Evolutionary conservation across 83 land plant species (phyloP), one percentile per base, ranked within the genome.

Genomic region (Thuja plicata): DNA sequence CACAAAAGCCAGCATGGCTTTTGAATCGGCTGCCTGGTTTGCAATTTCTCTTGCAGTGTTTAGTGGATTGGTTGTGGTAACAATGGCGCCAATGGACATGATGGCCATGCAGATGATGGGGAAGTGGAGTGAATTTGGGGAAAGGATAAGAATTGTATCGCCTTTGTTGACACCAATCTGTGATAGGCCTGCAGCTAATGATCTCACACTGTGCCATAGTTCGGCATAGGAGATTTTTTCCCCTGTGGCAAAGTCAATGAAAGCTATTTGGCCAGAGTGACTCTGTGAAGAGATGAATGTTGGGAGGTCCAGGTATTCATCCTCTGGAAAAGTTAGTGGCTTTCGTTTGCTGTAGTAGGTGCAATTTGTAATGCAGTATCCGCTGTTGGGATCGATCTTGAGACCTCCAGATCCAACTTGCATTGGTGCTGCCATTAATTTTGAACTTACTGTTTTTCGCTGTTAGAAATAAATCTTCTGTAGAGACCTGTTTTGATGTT

Each of bases 41-140:
- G 27, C 62, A 43, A 89, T n/a, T 34, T 89, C 91, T 3, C 13
- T 35, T 8, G 55, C 24, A 38, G 91, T 89, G 80, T 88, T 88
- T n/a, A 87, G 11, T 3, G 91, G 91, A 79, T 89, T 89, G 37
- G 79, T 46, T 21, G 90, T 88, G 48, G 90, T 89, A 13, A 66
- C 85, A 35, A 88, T 74, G 16, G 91, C 91, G 11, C 91, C 91
- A 16, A 54, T 54, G 19, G 57, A 54, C 19, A 54, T 54, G 57
- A 54, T 54, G 17, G 57, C 57, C 16, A 54, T 15, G 57, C 4
- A 54, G 57, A 54, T 54, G 57, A 54, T 54, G 57, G 57, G 57
- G 17, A 54, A 54, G 17, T 54, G 19, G 15, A 88, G 11, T 32
- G 89, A 54, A n/a, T 89, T 89, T 15, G 89, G 71, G 3, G 79